Percentiles rank a stretch among this genome's conserved stretches.
Conservation (phyloP, 2,329 filamentous ascomycete genomes). For the Hymenoscyphus repandus region DNA sequence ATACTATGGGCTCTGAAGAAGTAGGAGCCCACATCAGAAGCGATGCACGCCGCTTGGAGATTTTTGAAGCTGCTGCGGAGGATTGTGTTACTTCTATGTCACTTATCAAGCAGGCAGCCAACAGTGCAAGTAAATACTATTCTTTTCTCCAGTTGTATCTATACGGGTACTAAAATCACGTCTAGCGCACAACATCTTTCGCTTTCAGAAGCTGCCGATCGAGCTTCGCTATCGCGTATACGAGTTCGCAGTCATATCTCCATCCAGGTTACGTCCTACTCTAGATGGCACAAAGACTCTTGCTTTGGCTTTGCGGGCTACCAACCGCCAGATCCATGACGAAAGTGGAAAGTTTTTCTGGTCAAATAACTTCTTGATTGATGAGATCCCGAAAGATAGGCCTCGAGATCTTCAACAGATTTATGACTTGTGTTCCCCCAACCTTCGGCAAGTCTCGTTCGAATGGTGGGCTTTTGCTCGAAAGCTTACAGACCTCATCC, state of each 20-base stretch:
- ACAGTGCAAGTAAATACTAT: slow-evolving; percentile 1
- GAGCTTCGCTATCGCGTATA: slow-evolving; percentile 1
- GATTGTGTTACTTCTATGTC: background rate
- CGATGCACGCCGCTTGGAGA: background rate
- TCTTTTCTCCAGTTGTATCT: background rate
- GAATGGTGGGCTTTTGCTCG: slow-evolving; percentile 9
- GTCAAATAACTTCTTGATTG: slow-evolving; percentile 16
- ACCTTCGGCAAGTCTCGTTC: slow-evolving; percentile 13
- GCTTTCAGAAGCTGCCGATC: background rate
- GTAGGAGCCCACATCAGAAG: slow-evolving; percentile 11
- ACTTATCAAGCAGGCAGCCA: background rate
- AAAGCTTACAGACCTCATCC: slow-evolving; percentile 3
- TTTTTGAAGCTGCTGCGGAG: background rate
- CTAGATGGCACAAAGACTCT: background rate
- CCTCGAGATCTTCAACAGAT: background rate
- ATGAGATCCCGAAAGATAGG: background rate
- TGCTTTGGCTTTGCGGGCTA: slow-evolving; percentile 12
- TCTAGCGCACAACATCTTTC: background rate
- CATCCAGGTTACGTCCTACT: background rate
- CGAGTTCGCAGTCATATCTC: background rate
- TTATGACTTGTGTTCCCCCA: slow-evolving; percentile 1
- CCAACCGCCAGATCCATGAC: slow-evolving; percentile 11
- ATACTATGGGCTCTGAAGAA: slow-evolving; percentile 14
- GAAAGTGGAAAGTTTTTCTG: slow-evolving; percentile 18
- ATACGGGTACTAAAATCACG: too few relatives aligned